A percentile compares a stretch with the other conserved stretches of the same genome.
Conservation (phyloP, 768 basidiomycete genomes). For the Naematelia encephala region DNA sequence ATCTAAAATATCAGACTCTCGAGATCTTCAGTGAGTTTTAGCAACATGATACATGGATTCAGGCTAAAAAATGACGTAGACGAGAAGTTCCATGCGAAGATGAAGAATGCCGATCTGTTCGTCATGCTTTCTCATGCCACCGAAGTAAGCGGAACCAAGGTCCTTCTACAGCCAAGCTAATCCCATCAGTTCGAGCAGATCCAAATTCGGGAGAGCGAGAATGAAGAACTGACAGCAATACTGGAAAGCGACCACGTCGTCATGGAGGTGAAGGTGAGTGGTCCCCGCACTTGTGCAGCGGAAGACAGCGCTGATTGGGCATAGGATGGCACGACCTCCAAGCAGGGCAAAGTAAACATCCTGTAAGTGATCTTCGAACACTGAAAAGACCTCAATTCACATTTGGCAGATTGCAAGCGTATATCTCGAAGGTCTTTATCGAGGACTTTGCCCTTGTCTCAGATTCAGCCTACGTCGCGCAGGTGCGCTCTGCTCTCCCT, state of each 20-base stretch:
- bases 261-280: constrained; percentile 73
- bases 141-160: constrained; percentile 59
- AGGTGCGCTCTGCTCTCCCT: constrained; percentile 50
- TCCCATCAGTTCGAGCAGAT: constrained; percentile 82
- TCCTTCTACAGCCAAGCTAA: constrained; percentile 1
- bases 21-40: constrained; percentile 66
- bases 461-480: constrained; percentile 87
- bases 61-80: constrained; percentile 42
- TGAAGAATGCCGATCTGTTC: constrained; percentile 91
- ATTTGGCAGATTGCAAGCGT: constrained; percentile 63
- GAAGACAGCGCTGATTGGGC: neutral
- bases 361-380: constrained; percentile 50
- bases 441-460: constrained; percentile 97
- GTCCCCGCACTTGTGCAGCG: too few relatives aligned
- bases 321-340: constrained; percentile 60
- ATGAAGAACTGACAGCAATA: constrained; percentile 72
- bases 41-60: neutral
- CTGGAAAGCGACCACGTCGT: constrained; percentile 62
- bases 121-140: constrained; percentile 82
- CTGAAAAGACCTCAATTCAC: neutral
- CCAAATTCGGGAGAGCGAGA: constrained; percentile 84
- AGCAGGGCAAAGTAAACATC: constrained; percentile 87
- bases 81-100: constrained; percentile 66
- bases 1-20: constrained; percentile 79
- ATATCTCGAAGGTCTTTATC: constrained; percentile 72